These are phyloP conservation scores for Saccharomyces pastorianus DNA, from an alignment of 1,139 yeast genomes.

Conservation along the genomic window DNA sequence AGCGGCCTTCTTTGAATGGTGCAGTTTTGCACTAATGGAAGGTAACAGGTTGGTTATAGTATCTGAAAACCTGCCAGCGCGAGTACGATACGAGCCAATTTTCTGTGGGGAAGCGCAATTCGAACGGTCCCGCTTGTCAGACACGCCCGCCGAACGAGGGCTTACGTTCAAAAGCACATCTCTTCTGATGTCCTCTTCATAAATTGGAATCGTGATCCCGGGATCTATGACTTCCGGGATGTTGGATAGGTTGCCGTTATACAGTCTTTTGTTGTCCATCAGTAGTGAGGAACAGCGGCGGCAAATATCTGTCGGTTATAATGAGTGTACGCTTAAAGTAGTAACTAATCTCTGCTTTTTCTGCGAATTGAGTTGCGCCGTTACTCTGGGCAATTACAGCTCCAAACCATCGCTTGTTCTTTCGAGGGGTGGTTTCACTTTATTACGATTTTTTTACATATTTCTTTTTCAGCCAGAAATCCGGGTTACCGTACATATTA, in stretches of 20 bases:
- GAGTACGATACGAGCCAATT: constrained; percentile 13
- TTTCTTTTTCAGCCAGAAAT: not conserved
- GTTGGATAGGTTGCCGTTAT: constrained; percentile 13
- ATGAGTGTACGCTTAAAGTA: not conserved
- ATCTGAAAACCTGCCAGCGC: constrained; percentile 13
- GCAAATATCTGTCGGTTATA: not conserved
- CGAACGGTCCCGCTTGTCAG: constrained; percentile 7
- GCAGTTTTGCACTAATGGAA: constrained; percentile 15
- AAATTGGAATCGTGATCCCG: constrained; percentile 21
- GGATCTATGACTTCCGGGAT: constrained; percentile 24
- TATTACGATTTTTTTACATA: not conserved
- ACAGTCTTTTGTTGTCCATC: constrained; percentile 5
- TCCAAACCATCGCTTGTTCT: not conserved
- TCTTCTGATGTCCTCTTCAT: constrained; percentile 11
- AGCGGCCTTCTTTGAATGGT: constrained; percentile 10
- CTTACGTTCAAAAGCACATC: not conserved
- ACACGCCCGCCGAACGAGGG: constrained; percentile 1
- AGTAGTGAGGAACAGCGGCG: not conserved
- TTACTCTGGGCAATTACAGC: not conserved
- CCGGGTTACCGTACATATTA: not conserved
- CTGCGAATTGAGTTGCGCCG: not conserved
- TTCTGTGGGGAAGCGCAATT: constrained; percentile 12
- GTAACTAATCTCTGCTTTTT: not conserved
- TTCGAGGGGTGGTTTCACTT: not conserved
- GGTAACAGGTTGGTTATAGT: constrained; percentile 13